Evolutionary conservation across 768 basidiomycete species (phyloP).

Genomic region (Lentinula aciculospora): DNA sequence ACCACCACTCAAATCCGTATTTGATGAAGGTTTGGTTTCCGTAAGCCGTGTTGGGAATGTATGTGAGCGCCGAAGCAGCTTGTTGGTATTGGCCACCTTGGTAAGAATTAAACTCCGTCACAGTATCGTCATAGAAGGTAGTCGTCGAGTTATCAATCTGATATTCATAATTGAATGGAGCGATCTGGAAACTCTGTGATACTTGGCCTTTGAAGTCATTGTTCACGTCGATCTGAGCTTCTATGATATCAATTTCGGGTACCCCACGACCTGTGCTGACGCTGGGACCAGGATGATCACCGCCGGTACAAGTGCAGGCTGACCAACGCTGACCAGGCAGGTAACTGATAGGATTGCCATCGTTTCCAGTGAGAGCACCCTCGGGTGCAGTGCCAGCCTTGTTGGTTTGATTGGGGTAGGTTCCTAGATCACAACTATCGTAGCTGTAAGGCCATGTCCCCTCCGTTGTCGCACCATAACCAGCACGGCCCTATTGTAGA

Average conservation of each 20-base stretch:
- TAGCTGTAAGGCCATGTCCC: slow-evolving; percentile 87
- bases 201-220: slow-evolving; percentile 51
- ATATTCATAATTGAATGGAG: slow-evolving; percentile 74
- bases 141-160: slow-evolving; percentile 49
- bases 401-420: slow-evolving; percentile 74
- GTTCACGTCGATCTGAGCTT: slow-evolving; percentile 64
- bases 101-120: slow-evolving; percentile 61
- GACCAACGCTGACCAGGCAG: slow-evolving; percentile 85
- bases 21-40: slow-evolving; percentile 45
- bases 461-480: slow-evolving; percentile 86
- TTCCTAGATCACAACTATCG: slow-evolving; percentile 81
- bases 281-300: slow-evolving; percentile 85
- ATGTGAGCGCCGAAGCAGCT: slow-evolving; percentile 61
- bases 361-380: slow-evolving; percentile 42
- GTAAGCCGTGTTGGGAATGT: slow-evolving; percentile 52
- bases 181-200: slow-evolving; percentile 77
- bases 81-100: slow-evolving; percentile 71
- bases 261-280: slow-evolving; percentile 65
- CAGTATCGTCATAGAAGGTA: slow-evolving; percentile 41
- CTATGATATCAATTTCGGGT: slow-evolving; percentile 92
- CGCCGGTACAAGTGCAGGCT: slow-evolving; percentile 81
- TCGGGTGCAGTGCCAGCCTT: slow-evolving; percentile 53
- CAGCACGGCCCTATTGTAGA: slow-evolving; percentile 62
- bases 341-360: slow-evolving; percentile 59
- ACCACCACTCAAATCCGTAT: slow-evolving; percentile 81